These are phyloP conservation scores for Butyriboletus appendiculatus DNA, from an alignment of 1,284 basidiomycete genomes.

Conservation along the genomic window DNA sequence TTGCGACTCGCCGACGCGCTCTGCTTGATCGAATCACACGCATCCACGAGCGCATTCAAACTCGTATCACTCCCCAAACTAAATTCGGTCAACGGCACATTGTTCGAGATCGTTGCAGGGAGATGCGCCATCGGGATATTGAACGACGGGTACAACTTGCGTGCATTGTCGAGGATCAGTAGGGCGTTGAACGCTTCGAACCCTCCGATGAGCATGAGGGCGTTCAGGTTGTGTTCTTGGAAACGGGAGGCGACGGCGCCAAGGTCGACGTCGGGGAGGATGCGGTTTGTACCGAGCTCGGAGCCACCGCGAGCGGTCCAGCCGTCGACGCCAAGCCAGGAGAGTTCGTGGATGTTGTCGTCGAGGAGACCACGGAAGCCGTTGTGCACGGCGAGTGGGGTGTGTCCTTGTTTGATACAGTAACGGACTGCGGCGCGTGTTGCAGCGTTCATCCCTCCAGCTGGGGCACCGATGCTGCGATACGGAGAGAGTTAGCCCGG, in stretches of 20 bases:
- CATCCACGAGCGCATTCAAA: slow-evolving; percentile 95
- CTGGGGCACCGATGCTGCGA: slow-evolving; percentile 89
- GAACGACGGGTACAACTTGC: slow-evolving; percentile 87
- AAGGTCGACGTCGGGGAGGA: slow-evolving; percentile 83
- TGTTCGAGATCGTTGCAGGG: slow-evolving; percentile 96
- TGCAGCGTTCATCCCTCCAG: slow-evolving; percentile 98
- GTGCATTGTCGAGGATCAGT: slow-evolving; percentile 75
- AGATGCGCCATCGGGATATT: slow-evolving; percentile 93
- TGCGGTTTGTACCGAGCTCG: slow-evolving; percentile 95
- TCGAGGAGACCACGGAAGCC: slow-evolving; percentile 94
- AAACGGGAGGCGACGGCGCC: slow-evolving; percentile 88
- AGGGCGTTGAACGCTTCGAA: slow-evolving; percentile 93
- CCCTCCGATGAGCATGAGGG: slow-evolving; percentile 89
- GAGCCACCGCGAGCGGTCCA: slow-evolving; percentile 98
- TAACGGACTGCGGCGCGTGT: slow-evolving; percentile 94
- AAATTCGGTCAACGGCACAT: slow-evolving; percentile 96
- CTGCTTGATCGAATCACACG: slow-evolving; percentile 98
- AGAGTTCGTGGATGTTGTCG: slow-evolving; percentile 82
- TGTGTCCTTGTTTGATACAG: slow-evolving; percentile 91
- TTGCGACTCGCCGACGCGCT: slow-evolving; percentile 94
- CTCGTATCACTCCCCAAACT: slow-evolving; percentile 95
- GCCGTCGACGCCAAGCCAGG: slow-evolving; percentile 97
- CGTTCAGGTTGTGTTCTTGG: slow-evolving; percentile 85
- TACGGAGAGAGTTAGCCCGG: background rate
- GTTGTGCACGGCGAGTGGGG: slow-evolving; percentile 89